Evolutionary conservation across 306 rosid species (phyloP).

Genomic region (Lotus japonicus): DNA sequence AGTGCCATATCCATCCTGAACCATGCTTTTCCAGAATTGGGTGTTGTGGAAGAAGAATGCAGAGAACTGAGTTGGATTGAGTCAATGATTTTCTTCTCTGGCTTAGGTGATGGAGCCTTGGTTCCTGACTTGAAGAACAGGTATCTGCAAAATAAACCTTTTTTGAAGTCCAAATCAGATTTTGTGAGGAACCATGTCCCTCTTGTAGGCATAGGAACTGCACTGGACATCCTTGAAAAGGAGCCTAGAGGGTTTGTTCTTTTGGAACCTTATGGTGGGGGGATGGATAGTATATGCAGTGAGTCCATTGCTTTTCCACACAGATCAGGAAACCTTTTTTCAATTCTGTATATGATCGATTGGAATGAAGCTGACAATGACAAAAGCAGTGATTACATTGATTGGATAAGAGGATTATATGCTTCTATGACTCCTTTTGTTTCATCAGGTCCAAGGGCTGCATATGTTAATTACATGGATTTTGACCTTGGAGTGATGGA

Average conservation of each 20-base stretch:
- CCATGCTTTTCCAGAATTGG: constrained; percentile 43
- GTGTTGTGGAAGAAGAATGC: constrained; percentile 40
- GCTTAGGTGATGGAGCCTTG: constrained; percentile 34
- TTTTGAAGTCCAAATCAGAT: constrained; percentile 72
- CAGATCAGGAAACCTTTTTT: constrained; percentile 53
- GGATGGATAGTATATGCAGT: constrained; percentile 52
- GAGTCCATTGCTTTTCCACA: constrained; percentile 71
- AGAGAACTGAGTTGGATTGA: constrained; percentile 75
- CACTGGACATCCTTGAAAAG: constrained; percentile 41
- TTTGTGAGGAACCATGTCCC: constrained; percentile 41
- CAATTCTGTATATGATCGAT: constrained; percentile 58
- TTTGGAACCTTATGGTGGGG: constrained; percentile 69
- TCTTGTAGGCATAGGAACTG: constrained; percentile 33
- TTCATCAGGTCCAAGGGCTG: constrained; percentile 72
- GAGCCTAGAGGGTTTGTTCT: constrained; percentile 55
- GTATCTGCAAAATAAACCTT: constrained; percentile 34
- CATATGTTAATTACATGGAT: constrained; percentile 67
- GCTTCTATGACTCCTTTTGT: constrained; percentile 51
- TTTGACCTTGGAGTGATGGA: constrained; percentile 61
- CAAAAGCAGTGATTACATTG: constrained; percentile 38
- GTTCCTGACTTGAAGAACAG: constrained; percentile 46
- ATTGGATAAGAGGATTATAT: constrained; percentile 60
- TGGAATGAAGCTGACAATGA: constrained; percentile 50
- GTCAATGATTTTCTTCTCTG: constrained; percentile 59
- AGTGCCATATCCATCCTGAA: constrained; percentile 30